phyloP scores from a whole-genome alignment of 805 yeast genomes.

The Saccharomycopsis fermentans region DNA sequence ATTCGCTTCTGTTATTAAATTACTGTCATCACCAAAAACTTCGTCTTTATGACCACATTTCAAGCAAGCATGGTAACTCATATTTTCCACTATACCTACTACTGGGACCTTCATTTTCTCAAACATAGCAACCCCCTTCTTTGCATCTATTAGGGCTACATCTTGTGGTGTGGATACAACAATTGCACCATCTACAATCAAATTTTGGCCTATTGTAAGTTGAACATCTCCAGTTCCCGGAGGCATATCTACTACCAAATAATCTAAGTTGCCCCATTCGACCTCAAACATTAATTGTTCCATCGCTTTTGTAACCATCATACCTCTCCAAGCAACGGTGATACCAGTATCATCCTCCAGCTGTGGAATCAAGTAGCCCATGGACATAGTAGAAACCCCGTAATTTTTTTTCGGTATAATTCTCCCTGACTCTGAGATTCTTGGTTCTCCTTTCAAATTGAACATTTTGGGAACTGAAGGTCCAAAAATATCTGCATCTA shows the following conservation, averaged over 20 bases:
- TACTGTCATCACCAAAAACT: constrained; percentile 54
- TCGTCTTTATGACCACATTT: constrained; percentile 66
- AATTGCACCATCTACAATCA: constrained; percentile 69
- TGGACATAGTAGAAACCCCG: constrained; percentile 78
- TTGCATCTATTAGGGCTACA: constrained; percentile 69
- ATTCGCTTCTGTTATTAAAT: constrained; percentile 40
- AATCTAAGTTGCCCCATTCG: constrained; percentile 59
- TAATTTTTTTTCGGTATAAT: constrained; percentile 60
- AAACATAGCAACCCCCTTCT: constrained; percentile 73
- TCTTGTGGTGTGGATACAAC: constrained; percentile 85
- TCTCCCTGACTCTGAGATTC: constrained; percentile 40
- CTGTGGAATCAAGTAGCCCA: constrained; percentile 67
- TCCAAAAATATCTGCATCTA: constrained; percentile 79
- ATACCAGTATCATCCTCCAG: constrained; percentile 34
- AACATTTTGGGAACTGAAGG: constrained; percentile 72
- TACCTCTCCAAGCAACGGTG: constrained; percentile 78
- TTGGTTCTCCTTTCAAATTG: constrained; percentile 61
- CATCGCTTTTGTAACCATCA: constrained; percentile 78
- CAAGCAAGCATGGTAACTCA: constrained; percentile 71
- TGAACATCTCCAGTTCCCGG: constrained; percentile 92
- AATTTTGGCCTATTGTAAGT: constrained; percentile 67
- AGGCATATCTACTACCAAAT: constrained; percentile 73
- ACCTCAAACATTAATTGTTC: constrained; percentile 81
- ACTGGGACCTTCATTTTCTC: constrained; percentile 61
- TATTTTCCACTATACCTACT: constrained; percentile 70